Base-by-base conservation (phyloP, 2,329 filamentous ascomycete genomes). In the Xylariaceae sp. region DNA sequence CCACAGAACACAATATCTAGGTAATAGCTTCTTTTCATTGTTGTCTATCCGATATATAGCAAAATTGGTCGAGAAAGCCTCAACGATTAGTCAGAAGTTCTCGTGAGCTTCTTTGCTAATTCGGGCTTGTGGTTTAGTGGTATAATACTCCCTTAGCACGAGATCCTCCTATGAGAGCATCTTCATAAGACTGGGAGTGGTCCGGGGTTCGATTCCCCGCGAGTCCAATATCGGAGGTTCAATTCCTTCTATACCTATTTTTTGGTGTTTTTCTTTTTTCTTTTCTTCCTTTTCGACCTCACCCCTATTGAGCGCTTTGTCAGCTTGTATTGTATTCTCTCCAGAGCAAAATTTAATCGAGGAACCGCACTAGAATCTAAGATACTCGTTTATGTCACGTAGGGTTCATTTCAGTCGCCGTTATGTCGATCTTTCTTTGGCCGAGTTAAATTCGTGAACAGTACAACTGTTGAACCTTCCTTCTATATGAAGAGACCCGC, bases 131-230 rank as follows among this genome's bases (percentile, higher is more conserved):
- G 50, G 50, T 53, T 53, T 53, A 42, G 39, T 48, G 51, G 49
- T 40, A 40, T 18, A 27, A 37, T 37, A 37, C 35, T 37, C 35
- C 35, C 35, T 37, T 37, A 37, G 35, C 35, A 37, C n/a, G n/a
- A n/a, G n/a, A n/a, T n/a, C n/a, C n/a, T n/a, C n/a, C n/a, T n/a
- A n/a, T n/a, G n/a, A n/a, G n/a, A n/a, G n/a, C n/a, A n/a, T n/a
- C n/a, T n/a, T n/a, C n/a, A n/a, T n/a, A n/a, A n/a, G n/a, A n/a
- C n/a, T 61, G 60, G 58, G 56, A 59, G 55, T 53, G 58, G 60
- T 62, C 60, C 60, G 60, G 58, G 60, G 58, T 59, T 62, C 55
- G 48, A 61, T 61, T 59, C 60, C 58, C 60, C 58, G 60, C 60
- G 60, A 61, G 53, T 61, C 60, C 60, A 62, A 30, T 21, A 15